Conservation (phyloP, 495 filamentous ascomycete species). For the Monascus purpureus region DNA sequence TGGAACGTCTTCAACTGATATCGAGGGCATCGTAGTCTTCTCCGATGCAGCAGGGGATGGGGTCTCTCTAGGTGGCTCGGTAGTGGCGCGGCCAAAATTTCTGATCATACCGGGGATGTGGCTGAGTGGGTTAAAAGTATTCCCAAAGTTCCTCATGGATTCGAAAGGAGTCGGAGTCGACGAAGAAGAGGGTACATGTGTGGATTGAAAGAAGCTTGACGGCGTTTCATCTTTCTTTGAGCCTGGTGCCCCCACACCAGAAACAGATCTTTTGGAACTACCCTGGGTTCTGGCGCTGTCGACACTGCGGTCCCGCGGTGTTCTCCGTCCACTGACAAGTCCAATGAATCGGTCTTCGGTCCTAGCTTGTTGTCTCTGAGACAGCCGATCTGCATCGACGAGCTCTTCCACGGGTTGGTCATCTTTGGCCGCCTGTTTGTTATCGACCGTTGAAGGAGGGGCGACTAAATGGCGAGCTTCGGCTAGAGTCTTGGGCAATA, state of each 20-base stretch:
- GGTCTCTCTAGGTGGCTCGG: conserved; percentile 17
- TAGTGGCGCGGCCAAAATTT: conserved; percentile 53
- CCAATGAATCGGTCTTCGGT: conserved; percentile 46
- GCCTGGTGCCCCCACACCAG: conserved; percentile 4
- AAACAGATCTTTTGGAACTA: conserved; percentile 18
- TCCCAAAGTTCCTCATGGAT: conserved; percentile 72
- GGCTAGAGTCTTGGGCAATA: conserved; percentile 78
- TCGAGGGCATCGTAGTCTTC: conserved; percentile 14
- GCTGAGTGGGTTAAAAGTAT: conserved; percentile 71
- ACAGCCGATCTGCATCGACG: conserved; percentile 21
- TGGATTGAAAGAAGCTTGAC: neutral
- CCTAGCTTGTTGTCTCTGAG: conserved; percentile 16
- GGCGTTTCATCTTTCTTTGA: conserved; percentile 14
- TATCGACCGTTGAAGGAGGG: conserved; percentile 45
- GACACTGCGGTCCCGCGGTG: conserved; percentile 55
- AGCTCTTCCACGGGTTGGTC: conserved; percentile 29
- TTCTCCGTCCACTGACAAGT: conserved; percentile 46
- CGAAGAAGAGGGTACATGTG: conserved; percentile 13
- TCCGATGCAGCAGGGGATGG: conserved; percentile 18
- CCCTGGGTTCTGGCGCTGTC: conserved; percentile 56
- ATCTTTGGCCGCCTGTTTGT: conserved; percentile 34
- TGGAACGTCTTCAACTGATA: conserved; percentile 8
- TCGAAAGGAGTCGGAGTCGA: conserved; percentile 47
- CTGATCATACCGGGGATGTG: conserved; percentile 61
- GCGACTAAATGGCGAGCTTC: conserved; percentile 81